phyloP scores from a whole-genome alignment of 768 basidiomycete species.

The Suillus discolor region DNA sequence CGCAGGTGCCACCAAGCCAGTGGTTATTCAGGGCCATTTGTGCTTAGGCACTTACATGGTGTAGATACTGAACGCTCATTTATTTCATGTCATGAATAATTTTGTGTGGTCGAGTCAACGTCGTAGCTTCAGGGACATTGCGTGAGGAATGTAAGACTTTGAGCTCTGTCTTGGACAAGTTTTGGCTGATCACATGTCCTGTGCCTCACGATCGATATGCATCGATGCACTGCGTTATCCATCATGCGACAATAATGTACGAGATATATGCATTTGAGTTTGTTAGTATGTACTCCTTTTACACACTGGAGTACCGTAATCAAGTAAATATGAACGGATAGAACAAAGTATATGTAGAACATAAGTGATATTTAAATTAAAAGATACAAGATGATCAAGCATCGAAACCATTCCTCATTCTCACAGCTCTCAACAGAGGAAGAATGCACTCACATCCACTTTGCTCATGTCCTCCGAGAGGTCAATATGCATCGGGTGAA shows the following conservation, averaged over 20 bases:
- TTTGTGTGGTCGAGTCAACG: background rate
- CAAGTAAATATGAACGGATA: background rate
- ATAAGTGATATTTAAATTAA: background rate
- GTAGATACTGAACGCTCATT: background rate
- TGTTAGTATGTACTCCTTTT: background rate
- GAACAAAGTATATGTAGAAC: background rate
- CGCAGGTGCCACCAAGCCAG: too few relatives aligned
- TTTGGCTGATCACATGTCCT: too few relatives aligned
- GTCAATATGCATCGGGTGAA: slow-evolving; percentile 39
- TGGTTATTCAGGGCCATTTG: background rate
- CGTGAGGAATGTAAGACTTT: too few relatives aligned
- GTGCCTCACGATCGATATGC: too few relatives aligned
- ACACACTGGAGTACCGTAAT: background rate
- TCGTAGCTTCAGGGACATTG: too few relatives aligned
- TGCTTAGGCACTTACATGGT: background rate
- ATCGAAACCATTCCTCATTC: background rate
- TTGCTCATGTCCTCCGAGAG: slow-evolving; percentile 36
- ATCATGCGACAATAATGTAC: too few relatives aligned
- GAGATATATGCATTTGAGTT: background rate
- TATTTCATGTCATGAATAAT: background rate
- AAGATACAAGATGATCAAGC: background rate
- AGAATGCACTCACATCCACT: background rate
- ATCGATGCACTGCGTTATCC: too few relatives aligned
- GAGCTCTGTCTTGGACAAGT: too few relatives aligned
- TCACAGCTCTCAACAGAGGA: background rate